These are phyloP conservation scores for Anisodus acutangulus DNA, from an alignment of 257 asterid genomes.

Conservation along the genomic window DNA sequence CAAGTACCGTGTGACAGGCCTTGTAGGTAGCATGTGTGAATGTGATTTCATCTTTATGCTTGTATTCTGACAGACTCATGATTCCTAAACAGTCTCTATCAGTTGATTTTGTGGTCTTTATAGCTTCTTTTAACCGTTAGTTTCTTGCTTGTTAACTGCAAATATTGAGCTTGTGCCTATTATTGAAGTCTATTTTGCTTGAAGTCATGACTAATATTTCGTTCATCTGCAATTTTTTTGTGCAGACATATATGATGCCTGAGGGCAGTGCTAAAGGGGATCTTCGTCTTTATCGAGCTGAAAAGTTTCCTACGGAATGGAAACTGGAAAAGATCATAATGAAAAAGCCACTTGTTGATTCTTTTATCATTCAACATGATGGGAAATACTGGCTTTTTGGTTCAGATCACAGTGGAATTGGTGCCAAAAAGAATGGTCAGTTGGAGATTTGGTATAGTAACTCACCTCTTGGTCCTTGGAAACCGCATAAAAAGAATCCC, in stretches of 20 bases:
- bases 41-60: not conserved
- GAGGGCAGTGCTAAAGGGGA: conserved; percentile 91
- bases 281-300: conserved; percentile 89
- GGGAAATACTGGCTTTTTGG: conserved; percentile 94
- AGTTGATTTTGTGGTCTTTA: not conserved
- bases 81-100: not conserved
- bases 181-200: not conserved
- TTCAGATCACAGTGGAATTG: conserved; percentile 82
- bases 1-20: not conserved
- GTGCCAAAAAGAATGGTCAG: conserved; percentile 77
- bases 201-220: not conserved
- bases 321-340: conserved; percentile 60
- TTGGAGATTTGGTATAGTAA: conserved; percentile 85
- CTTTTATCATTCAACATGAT: conserved; percentile 66
- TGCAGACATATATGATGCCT: conserved; percentile 94
- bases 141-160: not conserved
- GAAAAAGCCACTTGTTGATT: conserved; percentile 78
- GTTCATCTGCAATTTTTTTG: conserved; percentile 17
- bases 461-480: conserved; percentile 95
- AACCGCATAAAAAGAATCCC: conserved; percentile 81
- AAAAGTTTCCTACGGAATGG: conserved; percentile 84
- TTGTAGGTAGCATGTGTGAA: not conserved
- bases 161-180: not conserved
- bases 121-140: not conserved
- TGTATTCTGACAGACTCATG: not conserved